Conservation (phyloP, 1,284 basidiomycete species). For the Melampsora abietis-canadensis region DNA sequence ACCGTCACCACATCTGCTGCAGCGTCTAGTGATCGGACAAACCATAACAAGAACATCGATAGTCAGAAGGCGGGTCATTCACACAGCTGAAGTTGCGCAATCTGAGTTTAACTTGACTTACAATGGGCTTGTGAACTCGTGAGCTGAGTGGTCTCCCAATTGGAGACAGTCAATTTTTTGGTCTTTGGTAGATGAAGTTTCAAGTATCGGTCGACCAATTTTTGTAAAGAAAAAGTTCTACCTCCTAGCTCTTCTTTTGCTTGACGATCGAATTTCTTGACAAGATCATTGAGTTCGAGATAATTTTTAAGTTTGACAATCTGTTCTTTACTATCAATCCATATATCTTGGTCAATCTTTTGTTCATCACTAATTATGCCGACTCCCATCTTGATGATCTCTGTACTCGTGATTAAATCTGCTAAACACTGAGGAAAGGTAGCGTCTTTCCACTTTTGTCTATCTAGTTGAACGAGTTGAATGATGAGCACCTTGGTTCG, state of each 20-base stretch:
- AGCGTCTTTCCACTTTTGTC: constrained; percentile 4
- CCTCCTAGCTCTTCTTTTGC: constrained; percentile 1
- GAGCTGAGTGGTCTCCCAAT: constrained; percentile 20
- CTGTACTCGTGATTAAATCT: constrained; percentile 12
- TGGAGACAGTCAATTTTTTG: neutral
- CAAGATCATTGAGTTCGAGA: constrained; percentile 13
- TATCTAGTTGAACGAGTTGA: constrained; percentile 14
- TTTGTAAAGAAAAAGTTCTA: constrained; percentile 14
- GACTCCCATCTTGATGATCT: constrained; percentile 29
- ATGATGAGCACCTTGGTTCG: constrained; percentile 22
- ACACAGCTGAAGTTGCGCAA: neutral
- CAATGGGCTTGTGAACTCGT: neutral
- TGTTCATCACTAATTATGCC: constrained; percentile 26
- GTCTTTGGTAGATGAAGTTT: constrained; percentile 17
- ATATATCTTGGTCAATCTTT: constrained; percentile 11
- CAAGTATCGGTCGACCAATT: constrained; percentile 20
- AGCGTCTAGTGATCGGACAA: constrained; percentile 12
- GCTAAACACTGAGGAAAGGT: constrained; percentile 11
- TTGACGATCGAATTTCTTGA: constrained; percentile 16
- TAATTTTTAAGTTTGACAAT: constrained; percentile 15
- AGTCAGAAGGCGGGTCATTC: neutral
- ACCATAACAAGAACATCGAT: neutral
- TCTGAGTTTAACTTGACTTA: neutral
- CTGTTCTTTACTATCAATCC: neutral
- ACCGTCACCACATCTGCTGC: constrained; percentile 27